Evolutionary conservation across 2,329 filamentous ascomycete genomes (phyloP).

Genomic region (Penicillium brasilianum): DNA sequence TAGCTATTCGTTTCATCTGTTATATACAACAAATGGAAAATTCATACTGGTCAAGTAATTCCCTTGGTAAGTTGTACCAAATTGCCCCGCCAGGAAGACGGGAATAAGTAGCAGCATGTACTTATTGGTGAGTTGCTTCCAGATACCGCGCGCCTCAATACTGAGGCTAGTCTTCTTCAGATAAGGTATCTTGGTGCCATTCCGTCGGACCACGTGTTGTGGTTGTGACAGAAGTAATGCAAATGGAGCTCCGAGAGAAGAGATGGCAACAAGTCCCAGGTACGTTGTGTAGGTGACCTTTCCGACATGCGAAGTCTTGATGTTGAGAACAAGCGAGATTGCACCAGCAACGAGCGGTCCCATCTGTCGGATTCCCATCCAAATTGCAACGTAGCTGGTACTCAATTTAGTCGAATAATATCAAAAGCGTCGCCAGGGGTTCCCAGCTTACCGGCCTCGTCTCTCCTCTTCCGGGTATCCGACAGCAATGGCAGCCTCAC

Average conservation of each 20-base stretch:
- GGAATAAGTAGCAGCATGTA: conserved; percentile 57
- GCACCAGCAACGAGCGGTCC: conserved; percentile 60
- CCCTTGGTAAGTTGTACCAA: conserved; percentile 58
- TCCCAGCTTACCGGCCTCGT: conserved; percentile 48
- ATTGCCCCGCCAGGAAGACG: conserved; percentile 57
- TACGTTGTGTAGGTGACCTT: conserved; percentile 54
- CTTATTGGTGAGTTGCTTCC: conserved; percentile 48
- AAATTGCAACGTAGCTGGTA: conserved; percentile 52
- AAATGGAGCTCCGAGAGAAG: conserved; percentile 54
- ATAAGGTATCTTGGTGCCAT: conserved; percentile 41
- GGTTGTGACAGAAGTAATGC: conserved; percentile 54
- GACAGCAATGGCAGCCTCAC: conserved; percentile 49
- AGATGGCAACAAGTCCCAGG: conserved; percentile 43
- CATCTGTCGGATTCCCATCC: conserved; percentile 59
- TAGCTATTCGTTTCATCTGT: neutral
- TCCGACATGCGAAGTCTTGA: conserved; percentile 49
- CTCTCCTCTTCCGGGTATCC: conserved; percentile 55
- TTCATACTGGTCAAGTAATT: conserved; percentile 54
- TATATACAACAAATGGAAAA: neutral
- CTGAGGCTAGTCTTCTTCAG: conserved; percentile 35
- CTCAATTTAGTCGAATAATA: conserved; percentile 6
- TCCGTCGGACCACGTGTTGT: conserved; percentile 50
- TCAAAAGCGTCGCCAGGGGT: neutral
- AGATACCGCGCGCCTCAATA: conserved; percentile 47
- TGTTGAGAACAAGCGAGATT: conserved; percentile 58